Evolutionary conservation across 2,329 filamentous ascomycete genomes (phyloP), one percentile per base, ranked within the genome.

Genomic region (Lachnellula hyalina): DNA sequence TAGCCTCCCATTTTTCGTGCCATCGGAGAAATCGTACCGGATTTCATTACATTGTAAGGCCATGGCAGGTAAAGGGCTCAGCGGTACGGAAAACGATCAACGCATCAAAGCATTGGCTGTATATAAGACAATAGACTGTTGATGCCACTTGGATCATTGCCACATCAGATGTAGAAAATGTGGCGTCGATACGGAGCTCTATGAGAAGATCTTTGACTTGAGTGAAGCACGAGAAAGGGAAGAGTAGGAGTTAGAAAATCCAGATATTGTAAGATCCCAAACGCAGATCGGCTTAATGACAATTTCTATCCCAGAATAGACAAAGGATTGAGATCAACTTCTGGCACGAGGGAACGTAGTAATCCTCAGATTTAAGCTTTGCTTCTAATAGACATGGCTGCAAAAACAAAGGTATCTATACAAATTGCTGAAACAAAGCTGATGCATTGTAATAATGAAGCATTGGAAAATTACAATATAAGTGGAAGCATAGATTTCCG

Each of bases 81-180:
- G 47, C 47, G 54, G 59, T 56, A 60, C 61, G 59, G 61, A 63
- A 56, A 63, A 59, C 61, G 61, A 58, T 63, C 61, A 63, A 61
- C 61, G 61, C 82, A 58, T 63, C 61, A 63, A 61, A 59, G 61
- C 82, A 56, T 55, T 38, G 53, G 58, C 51, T 46, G 51, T 55
- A 60, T 63, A 61, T 58, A 60, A 28, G 50, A 54, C 45, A 54
- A 51, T 35, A 51, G 51, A 53, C 21, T 47, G 46, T 36, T 50
- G 36, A 19, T 51, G 28, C 25, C 38, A 47, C 25, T 47, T 21
- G 53, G 36, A 40, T 36, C 38, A 23, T 47, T 34, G 44, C 51
- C 25, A 44, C 38, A 35, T 7, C 28, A 28, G 34, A n/a, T n/a
- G 38, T 44, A 48, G 36, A 42, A 48, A 50, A 44, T 46, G 48